These are phyloP conservation scores for Hypomyces perniciosus DNA, from an alignment of 2,329 filamentous ascomycete species.

Conservation along the genomic window DNA sequence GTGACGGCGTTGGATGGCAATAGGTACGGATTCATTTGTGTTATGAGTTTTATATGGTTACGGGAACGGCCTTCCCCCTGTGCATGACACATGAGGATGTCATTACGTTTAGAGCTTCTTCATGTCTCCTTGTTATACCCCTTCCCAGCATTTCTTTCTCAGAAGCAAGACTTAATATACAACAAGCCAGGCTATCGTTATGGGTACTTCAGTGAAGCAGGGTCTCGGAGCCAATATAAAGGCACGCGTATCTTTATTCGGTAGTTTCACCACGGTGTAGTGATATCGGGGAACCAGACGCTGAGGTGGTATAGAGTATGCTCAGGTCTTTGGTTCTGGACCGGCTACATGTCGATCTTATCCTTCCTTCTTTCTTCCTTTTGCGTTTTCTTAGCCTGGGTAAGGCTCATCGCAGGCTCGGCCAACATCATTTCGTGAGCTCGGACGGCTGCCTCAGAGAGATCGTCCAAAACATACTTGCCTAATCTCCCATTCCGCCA, in stretches of 20 bases:
- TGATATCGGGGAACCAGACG: no score
- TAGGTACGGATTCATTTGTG: no score
- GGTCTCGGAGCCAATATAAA: not conserved
- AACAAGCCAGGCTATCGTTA: no score
- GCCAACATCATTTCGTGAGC: conserved; percentile 41
- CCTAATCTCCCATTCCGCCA: conserved; percentile 77
- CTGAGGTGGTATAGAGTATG: not conserved
- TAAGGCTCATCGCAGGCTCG: conserved; percentile 53
- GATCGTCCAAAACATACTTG: conserved; percentile 70
- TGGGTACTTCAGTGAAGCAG: not conserved
- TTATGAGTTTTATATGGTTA: no score
- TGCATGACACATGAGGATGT: not conserved
- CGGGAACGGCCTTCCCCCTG: no score
- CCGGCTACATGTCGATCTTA: not conserved
- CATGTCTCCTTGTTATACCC: conserved; percentile 7
- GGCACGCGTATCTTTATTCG: no score
- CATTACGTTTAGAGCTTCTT: conserved; percentile 7
- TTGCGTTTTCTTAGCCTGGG: conserved; percentile 61
- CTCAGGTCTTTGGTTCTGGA: not conserved
- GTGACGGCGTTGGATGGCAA: no score
- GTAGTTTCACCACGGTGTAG: no score
- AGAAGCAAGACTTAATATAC: no score
- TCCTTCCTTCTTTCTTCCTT: conserved; percentile 49
- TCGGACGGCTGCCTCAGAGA: conserved; percentile 54
- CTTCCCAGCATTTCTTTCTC: not conserved